phyloP scores from a whole-genome alignment of 768 basidiomycete genomes.

The Termitomyces sp. region DNA sequence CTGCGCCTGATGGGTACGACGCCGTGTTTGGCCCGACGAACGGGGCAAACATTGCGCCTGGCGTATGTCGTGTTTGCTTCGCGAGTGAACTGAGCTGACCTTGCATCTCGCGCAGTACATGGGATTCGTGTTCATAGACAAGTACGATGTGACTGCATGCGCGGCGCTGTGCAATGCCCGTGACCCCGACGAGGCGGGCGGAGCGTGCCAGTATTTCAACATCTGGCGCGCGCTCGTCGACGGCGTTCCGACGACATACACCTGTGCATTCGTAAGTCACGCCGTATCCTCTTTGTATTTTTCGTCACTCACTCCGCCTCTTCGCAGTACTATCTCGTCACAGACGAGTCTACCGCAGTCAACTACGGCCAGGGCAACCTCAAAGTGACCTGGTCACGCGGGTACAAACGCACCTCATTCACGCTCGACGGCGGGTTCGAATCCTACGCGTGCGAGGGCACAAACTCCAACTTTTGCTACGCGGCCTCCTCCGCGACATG shows the following conservation, averaged over 20 bases:
- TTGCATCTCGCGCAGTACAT: constrained; percentile 34
- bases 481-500: constrained; percentile 28
- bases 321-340: constrained; percentile 34
- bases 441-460: constrained; percentile 24
- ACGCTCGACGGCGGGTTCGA: constrained; percentile 41
- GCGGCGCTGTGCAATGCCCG: constrained; percentile 38
- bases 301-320: too few species aligned
- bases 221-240: constrained; percentile 46
- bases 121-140: constrained; percentile 43
- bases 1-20: constrained; percentile 37
- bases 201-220: constrained; percentile 46
- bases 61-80: constrained; percentile 2
- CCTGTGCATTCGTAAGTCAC: constrained; percentile 39
- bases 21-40: constrained; percentile 39
- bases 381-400: constrained; percentile 39
- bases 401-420: constrained; percentile 34
- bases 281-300: too few species aligned
- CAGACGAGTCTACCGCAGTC: constrained; percentile 38
- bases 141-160: constrained; percentile 41
- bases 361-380: constrained; percentile 42
- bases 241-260: constrained; percentile 41
- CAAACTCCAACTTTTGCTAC: constrained; percentile 39
- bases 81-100: constrained; percentile 5
- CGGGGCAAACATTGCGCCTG: constrained; percentile 35
- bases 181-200: constrained; percentile 33